Conservation (phyloP, 768 basidiomycete species). For the Cyathus striatus region DNA sequence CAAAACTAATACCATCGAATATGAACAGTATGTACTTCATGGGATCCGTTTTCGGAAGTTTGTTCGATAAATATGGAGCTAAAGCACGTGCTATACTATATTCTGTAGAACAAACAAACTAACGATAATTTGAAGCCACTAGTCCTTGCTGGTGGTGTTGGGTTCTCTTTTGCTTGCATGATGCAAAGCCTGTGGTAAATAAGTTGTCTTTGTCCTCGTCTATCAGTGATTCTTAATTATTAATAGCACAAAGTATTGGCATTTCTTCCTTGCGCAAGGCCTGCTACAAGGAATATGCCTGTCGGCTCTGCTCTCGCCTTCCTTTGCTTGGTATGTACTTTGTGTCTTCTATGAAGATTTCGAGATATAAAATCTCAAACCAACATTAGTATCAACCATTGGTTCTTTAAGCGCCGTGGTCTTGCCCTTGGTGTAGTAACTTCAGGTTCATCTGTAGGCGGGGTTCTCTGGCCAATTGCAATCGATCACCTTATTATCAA, state of each 20-base stretch:
- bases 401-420: conserved; percentile 12
- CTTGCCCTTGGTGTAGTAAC: conserved; percentile 13
- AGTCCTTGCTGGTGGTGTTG: conserved; percentile 1
- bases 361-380: background rate
- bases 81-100: conserved; percentile 3
- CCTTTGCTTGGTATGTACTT: conserved; percentile 4
- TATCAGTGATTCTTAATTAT: background rate
- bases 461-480: conserved; percentile 12
- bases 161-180: background rate
- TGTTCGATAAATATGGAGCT: conserved; percentile 11
- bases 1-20: background rate
- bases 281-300: conserved; percentile 39
- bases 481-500: conserved; percentile 10
- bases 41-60: conserved; percentile 10
- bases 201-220: background rate
- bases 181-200: background rate
- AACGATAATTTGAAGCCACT: background rate
- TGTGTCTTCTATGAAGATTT: no score
- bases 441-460: conserved; percentile 12
- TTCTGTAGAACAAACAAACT: background rate
- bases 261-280: conserved; percentile 52
- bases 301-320: conserved; percentile 11
- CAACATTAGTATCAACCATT: conserved; percentile 7
- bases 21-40: conserved; percentile 10
- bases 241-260: conserved; percentile 37